These are phyloP conservation scores for Cucurbita moschata DNA, from an alignment of 306 rosid genomes.

Conservation along the genomic window DNA sequence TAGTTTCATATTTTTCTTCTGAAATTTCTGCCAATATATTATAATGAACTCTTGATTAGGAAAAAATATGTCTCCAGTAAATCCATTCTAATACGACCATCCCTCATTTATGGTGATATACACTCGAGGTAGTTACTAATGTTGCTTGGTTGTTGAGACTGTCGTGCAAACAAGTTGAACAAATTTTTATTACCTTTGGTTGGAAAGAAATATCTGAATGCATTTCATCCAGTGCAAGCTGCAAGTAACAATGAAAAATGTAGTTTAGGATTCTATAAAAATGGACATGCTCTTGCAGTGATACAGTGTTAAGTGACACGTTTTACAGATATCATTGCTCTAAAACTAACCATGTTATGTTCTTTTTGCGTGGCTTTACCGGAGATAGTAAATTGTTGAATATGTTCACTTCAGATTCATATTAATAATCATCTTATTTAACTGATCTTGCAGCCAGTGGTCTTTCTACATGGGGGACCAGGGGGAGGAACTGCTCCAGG, in stretches of 20 bases:
- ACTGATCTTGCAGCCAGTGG: constrained; percentile 52
- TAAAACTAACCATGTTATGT: background rate
- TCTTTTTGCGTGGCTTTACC: background rate
- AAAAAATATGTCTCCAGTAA: background rate
- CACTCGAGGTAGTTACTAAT: background rate
- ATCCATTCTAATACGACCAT: background rate
- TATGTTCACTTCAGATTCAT: background rate
- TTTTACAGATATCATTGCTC: background rate
- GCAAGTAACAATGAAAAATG: background rate
- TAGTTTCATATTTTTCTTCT: background rate
- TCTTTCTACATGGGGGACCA: constrained; percentile 92
- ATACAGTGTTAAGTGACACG: background rate
- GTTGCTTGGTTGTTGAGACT: background rate
- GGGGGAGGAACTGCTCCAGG: constrained; percentile 92
- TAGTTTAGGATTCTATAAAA: background rate
- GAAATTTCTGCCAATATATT: background rate
- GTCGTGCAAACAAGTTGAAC: background rate
- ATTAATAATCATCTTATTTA: background rate
- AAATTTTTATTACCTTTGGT: background rate
- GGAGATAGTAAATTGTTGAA: background rate
- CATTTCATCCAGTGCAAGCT: background rate
- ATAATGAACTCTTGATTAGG: background rate
- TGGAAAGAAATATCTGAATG: background rate
- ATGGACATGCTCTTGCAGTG: background rate
- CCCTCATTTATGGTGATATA: background rate